phyloP scores from a whole-genome alignment of 495 filamentous ascomycete species.

The Thermothielavioides terrestris region DNA sequence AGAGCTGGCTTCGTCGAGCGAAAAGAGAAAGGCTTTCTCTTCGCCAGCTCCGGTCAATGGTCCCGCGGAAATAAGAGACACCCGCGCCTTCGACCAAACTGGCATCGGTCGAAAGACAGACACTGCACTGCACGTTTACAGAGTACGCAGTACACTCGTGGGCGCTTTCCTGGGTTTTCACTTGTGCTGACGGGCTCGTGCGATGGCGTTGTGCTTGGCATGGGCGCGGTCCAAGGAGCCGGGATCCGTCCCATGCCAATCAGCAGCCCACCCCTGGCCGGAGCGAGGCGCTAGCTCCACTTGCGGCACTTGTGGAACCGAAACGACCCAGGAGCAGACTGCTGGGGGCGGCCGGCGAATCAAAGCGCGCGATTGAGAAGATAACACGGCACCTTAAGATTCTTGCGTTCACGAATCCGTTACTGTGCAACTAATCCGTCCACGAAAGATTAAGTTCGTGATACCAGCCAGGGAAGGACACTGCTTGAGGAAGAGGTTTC shows the following conservation, averaged over 20 bases:
- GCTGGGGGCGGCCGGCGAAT: not conserved
- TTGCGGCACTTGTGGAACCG: slow-evolving; percentile 10
- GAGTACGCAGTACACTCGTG: too few species aligned
- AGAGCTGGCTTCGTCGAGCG: not conserved
- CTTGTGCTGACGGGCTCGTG: not conserved
- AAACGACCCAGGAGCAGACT: not conserved
- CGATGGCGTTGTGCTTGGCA: not conserved
- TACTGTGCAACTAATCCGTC: too few species aligned
- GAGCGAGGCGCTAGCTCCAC: slow-evolving; percentile 3
- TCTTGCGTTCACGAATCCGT: too few species aligned
- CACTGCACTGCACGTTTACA: too few species aligned
- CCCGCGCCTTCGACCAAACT: not conserved
- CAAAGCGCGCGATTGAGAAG: not conserved
- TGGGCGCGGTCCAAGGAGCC: not conserved
- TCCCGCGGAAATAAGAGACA: not conserved
- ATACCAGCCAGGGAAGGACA: too few species aligned
- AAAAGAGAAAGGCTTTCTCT: not conserved
- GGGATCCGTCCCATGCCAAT: slow-evolving; percentile 1
- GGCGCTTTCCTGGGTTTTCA: not conserved
- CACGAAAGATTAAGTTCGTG: too few species aligned
- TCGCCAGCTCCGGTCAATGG: not conserved
- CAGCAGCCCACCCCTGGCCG: not conserved
- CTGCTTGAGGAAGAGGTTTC: too few species aligned
- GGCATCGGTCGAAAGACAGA: not conserved
- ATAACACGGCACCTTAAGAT: not conserved